Conservation (phyloP, 225 moss, liverwort and hornwort species). For the Bryoerythrophyllum caledonicum region DNA sequence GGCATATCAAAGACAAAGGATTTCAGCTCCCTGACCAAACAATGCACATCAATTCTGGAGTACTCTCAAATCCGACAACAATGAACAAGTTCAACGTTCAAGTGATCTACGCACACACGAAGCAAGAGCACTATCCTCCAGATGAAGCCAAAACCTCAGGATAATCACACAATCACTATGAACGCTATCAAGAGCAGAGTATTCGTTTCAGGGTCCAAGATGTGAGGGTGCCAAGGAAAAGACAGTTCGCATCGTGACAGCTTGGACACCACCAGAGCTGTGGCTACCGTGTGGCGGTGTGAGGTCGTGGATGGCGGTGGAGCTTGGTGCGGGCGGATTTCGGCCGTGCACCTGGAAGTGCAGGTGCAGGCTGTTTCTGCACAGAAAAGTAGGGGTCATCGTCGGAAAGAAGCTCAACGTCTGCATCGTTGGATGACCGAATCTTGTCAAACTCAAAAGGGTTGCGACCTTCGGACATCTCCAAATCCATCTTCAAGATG, state of each 20-base stretch:
- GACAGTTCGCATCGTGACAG: background rate
- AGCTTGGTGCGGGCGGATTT: conserved; percentile 85
- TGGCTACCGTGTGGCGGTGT: conserved; percentile 41
- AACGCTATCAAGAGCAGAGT: conserved; percentile 8
- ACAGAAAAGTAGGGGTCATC: conserved; percentile 54
- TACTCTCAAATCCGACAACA: background rate
- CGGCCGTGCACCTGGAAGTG: conserved; percentile 49
- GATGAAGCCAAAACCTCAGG: conserved; percentile 10
- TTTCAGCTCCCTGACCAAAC: background rate
- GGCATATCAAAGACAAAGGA: background rate
- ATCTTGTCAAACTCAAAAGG: conserved; percentile 70
- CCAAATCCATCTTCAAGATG: conserved; percentile 77
- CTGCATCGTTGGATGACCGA: conserved; percentile 51
- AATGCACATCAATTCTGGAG: background rate
- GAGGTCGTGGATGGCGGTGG: conserved; percentile 46
- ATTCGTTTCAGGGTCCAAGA: background rate
- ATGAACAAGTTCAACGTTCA: background rate
- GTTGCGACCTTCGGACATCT: conserved; percentile 74
- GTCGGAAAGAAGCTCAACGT: conserved; percentile 65
- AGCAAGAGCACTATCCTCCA: background rate
- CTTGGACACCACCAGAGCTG: background rate
- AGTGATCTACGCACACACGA: background rate
- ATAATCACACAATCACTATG: background rate
- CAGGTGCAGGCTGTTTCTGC: conserved; percentile 49
- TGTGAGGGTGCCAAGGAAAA: background rate